Conservation (phyloP, 129 eudicot species). For the Erigeron canadensis region DNA sequence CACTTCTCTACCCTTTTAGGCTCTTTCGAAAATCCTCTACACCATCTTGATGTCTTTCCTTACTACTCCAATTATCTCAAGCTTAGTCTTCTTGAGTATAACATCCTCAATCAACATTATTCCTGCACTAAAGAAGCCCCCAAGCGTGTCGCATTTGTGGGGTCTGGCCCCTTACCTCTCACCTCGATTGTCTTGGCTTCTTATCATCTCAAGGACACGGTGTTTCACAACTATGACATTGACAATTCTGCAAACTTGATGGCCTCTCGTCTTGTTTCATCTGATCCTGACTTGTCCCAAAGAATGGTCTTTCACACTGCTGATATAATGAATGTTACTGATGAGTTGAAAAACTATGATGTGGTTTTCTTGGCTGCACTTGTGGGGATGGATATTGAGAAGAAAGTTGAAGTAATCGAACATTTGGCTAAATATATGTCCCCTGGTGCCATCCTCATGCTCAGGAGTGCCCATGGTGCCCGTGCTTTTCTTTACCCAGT, state of each 20-base stretch:
- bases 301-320: slow-evolving; percentile 59
- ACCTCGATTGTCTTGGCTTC: slow-evolving; percentile 70
- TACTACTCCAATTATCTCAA: slow-evolving; percentile 66
- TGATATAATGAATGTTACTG: slow-evolving; percentile 50
- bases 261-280: slow-evolving; percentile 54
- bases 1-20: slow-evolving; percentile 57
- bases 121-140: slow-evolving; percentile 11
- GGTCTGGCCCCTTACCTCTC: slow-evolving; percentile 85
- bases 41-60: slow-evolving; percentile 65
- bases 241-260: slow-evolving; percentile 55
- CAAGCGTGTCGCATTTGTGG: slow-evolving; percentile 54
- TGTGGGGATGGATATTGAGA: slow-evolving; percentile 73
- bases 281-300: slow-evolving; percentile 47
- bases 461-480: slow-evolving; percentile 84
- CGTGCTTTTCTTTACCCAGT: slow-evolving; percentile 76
- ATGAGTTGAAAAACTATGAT: slow-evolving; percentile 47
- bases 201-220: slow-evolving; percentile 42
- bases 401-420: slow-evolving; percentile 44
- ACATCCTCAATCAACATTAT: slow-evolving; percentile 48
- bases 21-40: slow-evolving; percentile 47
- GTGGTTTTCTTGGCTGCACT: slow-evolving; percentile 75
- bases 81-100: slow-evolving; percentile 55
- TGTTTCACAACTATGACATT: slow-evolving; percentile 76
- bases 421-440: slow-evolving; percentile 67
- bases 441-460: slow-evolving; percentile 63